Percentiles rank a stretch among this genome's conserved stretches.
Conservation (phyloP, 2,329 filamentous ascomycete genomes). For the Alternaria sp. region DNA sequence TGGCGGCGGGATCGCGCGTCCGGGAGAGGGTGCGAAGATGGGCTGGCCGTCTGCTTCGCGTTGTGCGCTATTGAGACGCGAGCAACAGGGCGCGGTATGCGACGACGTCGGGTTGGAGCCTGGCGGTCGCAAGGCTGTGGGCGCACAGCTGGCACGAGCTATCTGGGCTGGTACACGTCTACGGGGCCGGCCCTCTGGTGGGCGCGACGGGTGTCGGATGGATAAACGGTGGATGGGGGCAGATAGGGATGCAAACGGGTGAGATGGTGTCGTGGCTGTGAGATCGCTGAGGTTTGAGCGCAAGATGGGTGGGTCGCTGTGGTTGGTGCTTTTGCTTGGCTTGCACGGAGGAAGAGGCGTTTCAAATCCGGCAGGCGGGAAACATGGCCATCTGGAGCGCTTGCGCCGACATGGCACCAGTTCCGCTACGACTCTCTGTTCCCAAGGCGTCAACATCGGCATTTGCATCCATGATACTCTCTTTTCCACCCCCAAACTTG, state of each 20-base stretch:
- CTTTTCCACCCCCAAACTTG: neutral
- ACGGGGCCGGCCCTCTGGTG: slow-evolving; percentile 28
- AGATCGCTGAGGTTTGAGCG: slow-evolving; percentile 24
- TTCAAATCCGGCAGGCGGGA: slow-evolving; percentile 12
- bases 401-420: neutral
- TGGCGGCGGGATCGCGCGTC: slow-evolving; percentile 17
- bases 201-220: slow-evolving; percentile 31
- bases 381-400: neutral
- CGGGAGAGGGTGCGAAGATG: neutral
- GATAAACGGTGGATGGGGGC: slow-evolving; percentile 14
- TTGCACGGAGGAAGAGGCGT: slow-evolving; percentile 13
- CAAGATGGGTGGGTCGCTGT: slow-evolving; percentile 22
- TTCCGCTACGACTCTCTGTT: neutral
- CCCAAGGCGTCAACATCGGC: neutral
- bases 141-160: slow-evolving; percentile 22
- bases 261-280: slow-evolving; percentile 15
- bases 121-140: slow-evolving; percentile 25
- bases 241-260: slow-evolving; percentile 11
- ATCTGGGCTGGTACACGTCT: slow-evolving; percentile 7
- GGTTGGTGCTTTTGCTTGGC: slow-evolving; percentile 18
- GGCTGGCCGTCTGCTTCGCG: neutral
- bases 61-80: slow-evolving; percentile 12
- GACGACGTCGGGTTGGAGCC: slow-evolving; percentile 20
- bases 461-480: neutral
- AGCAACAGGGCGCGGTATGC: slow-evolving; percentile 16